These are phyloP conservation scores for Aspergillus sp. DNA, from an alignment of 2,329 filamentous ascomycete genomes.

Conservation along the genomic window DNA sequence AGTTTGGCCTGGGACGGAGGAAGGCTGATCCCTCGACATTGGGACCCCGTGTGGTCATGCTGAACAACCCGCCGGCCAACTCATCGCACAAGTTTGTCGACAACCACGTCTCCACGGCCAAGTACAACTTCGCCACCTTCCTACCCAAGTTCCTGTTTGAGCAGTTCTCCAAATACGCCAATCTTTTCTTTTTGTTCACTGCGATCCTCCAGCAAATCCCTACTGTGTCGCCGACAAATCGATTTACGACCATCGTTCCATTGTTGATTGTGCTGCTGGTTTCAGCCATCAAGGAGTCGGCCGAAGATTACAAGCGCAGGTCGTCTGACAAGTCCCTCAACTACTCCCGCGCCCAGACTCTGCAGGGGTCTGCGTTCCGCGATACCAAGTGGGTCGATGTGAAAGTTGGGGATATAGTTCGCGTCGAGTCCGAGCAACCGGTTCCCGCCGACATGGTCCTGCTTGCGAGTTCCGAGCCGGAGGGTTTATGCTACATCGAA, in stretches of 20 bases:
- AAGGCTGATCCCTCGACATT: constrained; percentile 84
- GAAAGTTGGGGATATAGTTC: constrained; percentile 80
- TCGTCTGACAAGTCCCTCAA: constrained; percentile 80
- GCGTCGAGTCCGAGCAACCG: constrained; percentile 87
- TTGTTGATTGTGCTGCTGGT: constrained; percentile 80
- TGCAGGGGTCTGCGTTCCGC: constrained; percentile 74
- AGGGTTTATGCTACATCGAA: constrained; percentile 97
- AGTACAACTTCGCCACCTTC: constrained; percentile 92
- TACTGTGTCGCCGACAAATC: constrained; percentile 86
- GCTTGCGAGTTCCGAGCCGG: constrained; percentile 88
- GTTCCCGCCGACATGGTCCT: constrained; percentile 92
- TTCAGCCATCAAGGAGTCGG: constrained; percentile 88
- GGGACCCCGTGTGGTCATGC: constrained; percentile 82
- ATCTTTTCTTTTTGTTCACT: constrained; percentile 98
- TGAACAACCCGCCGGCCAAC: constrained; percentile 95
- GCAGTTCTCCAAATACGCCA: constrained; percentile 98
- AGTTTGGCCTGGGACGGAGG: constrained; percentile 77
- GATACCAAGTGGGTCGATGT: constrained; percentile 92
- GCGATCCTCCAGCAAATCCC: constrained; percentile 91
- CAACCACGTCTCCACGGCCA: constrained; percentile 95
- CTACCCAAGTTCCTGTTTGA: constrained; percentile 95
- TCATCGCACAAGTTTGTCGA: constrained; percentile 80
- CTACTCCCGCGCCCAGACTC: constrained; percentile 70
- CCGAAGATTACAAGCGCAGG: constrained; percentile 88
- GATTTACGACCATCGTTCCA: constrained; percentile 93